Conservation (phyloP, 2,329 filamentous ascomycete species). For the Epichloe sylvatica region DNA sequence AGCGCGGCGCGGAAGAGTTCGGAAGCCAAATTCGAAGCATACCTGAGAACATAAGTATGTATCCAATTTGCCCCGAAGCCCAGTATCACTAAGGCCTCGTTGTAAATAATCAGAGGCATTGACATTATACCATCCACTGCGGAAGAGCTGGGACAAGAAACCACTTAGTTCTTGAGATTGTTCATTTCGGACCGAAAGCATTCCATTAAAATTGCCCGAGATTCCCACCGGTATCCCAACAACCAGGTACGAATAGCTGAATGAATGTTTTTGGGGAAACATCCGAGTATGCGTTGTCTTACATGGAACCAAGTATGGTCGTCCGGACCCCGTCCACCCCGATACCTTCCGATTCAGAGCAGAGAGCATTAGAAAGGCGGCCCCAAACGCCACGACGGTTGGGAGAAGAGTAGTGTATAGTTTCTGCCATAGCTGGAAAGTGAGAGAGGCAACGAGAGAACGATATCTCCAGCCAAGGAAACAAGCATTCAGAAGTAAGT, state of each 20-base stretch:
- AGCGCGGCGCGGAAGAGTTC: slow-evolving; percentile 7
- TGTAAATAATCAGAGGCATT: slow-evolving; percentile 47
- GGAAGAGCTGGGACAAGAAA: slow-evolving; percentile 2
- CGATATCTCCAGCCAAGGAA: slow-evolving; percentile 1
- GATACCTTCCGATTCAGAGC: background rate
- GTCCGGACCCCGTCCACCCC: slow-evolving; percentile 5
- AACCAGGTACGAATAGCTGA: slow-evolving; percentile 56
- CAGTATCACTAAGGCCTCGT: slow-evolving; percentile 35
- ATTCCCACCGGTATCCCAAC: slow-evolving; percentile 55
- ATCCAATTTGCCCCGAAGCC: slow-evolving; percentile 49
- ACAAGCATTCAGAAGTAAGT: slow-evolving; percentile 8
- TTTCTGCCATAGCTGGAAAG: background rate
- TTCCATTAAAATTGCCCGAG: slow-evolving; percentile 37
- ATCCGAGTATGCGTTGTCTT: slow-evolving; percentile 50
- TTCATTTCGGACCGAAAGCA: slow-evolving; percentile 35
- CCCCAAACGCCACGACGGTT: background rate
- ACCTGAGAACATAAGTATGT: slow-evolving; percentile 45
- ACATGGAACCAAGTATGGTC: slow-evolving; percentile 49
- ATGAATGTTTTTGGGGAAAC: slow-evolving; percentile 54
- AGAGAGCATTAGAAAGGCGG: background rate
- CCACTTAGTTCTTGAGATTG: background rate
- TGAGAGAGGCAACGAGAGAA: background rate
- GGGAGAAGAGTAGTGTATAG: background rate
- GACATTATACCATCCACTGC: slow-evolving; percentile 41
- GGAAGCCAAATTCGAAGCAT: slow-evolving; percentile 8